Conservation (phyloP, 495 filamentous ascomycete species). For the Penicillium herquei region DNA sequence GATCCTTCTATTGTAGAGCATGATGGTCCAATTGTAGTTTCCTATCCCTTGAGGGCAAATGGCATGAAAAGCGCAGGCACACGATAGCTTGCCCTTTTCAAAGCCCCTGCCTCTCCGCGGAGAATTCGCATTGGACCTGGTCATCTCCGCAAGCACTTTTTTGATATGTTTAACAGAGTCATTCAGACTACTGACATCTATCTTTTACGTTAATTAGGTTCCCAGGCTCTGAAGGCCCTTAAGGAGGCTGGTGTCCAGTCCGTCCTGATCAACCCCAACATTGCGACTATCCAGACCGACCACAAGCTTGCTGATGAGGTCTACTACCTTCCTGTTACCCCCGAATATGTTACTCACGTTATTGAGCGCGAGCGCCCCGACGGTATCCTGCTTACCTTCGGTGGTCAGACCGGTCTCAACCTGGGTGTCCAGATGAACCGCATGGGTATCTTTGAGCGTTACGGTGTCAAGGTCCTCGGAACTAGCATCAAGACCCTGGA, state of each 20-base stretch:
- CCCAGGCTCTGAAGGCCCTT: slow-evolving; percentile 93
- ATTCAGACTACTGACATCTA: slow-evolving; percentile 8
- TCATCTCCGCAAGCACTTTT: background rate
- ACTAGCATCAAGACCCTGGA: slow-evolving; percentile 92
- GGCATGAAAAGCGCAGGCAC: background rate
- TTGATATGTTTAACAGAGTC: background rate
- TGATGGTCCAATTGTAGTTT: background rate
- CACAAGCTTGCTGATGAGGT: slow-evolving; percentile 97
- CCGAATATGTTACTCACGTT: slow-evolving; percentile 96
- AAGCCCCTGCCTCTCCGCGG: background rate
- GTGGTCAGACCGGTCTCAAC: slow-evolving; percentile 94
- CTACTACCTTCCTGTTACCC: slow-evolving; percentile 95
- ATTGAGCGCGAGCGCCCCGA: slow-evolving; percentile 90
- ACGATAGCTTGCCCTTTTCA: slow-evolving; percentile 5
- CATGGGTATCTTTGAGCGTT: slow-evolving; percentile 92
- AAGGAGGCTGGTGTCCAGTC: slow-evolving; percentile 95
- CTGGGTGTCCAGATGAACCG: slow-evolving; percentile 95
- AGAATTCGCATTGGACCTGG: background rate
- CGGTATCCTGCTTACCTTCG: slow-evolving; percentile 94
- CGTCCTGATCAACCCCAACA: slow-evolving; percentile 97
- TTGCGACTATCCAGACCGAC: slow-evolving; percentile 97
- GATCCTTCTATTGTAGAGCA: background rate
- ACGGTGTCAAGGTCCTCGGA: slow-evolving; percentile 90
- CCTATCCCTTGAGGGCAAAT: slow-evolving; percentile 3
- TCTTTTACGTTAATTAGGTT: slow-evolving; percentile 54